These are phyloP conservation scores for Ceratocystis cubensis DNA, from an alignment of 2,329 filamentous ascomycete genomes.

Conservation along the genomic window DNA sequence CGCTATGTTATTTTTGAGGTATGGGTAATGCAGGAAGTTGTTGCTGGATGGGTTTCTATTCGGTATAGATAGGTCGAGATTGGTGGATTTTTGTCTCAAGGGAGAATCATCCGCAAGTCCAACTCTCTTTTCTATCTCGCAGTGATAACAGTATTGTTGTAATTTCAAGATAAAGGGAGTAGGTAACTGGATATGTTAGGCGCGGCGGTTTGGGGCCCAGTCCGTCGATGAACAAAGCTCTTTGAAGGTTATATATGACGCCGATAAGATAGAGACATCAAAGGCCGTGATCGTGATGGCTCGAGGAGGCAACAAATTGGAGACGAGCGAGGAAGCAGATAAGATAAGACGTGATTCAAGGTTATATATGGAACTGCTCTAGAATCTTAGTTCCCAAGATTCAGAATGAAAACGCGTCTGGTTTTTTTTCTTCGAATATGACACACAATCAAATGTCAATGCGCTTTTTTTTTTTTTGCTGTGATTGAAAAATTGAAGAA, in stretches of 20 bases:
- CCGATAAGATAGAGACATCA: conserved; percentile 4
- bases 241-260: neutral
- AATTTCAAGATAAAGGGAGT: neutral
- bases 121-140: neutral
- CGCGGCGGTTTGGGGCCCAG: neutral
- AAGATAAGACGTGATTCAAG: conserved; percentile 11
- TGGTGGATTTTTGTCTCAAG: neutral
- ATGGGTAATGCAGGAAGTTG: neutral
- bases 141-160: neutral
- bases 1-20: neutral
- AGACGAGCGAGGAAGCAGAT: conserved; percentile 4
- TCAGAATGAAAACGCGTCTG: neutral
- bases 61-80: neutral
- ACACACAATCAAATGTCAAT: conserved; percentile 10
- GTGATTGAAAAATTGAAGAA: neutral
- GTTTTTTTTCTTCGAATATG: neutral
- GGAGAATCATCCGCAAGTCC: neutral
- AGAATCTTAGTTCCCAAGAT: neutral
- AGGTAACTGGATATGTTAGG: neutral
- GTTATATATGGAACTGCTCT: conserved; percentile 6
- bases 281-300: conserved; percentile 4
- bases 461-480: neutral
- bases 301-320: neutral
- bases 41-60: neutral
- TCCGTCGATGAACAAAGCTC: neutral